Percentiles rank a stretch among this genome's conserved stretches.
These are phyloP conservation scores for Blastobotrys elegans DNA, from an alignment of 1,139 yeast genomes.

Conservation along the genomic window DNA sequence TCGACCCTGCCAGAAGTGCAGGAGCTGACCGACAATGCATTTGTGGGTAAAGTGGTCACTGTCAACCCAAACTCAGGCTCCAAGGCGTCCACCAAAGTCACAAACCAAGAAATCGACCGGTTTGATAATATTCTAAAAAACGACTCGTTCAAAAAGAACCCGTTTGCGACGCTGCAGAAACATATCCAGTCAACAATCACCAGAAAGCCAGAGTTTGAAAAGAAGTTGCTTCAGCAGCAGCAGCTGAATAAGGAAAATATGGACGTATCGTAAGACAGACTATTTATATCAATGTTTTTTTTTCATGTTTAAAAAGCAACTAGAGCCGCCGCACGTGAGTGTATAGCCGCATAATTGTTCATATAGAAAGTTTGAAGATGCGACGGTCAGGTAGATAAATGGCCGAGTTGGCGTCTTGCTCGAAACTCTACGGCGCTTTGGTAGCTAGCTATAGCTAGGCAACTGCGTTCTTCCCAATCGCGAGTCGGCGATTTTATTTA, in stretches of 20 bases:
- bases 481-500: too few species aligned
- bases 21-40: slow-evolving; percentile 8
- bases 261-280: slow-evolving; percentile 3
- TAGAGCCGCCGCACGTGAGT: background rate
- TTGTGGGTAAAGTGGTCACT: background rate
- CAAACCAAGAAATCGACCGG: slow-evolving; percentile 28
- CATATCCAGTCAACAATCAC: slow-evolving; percentile 22
- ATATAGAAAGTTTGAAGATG: too few species aligned
- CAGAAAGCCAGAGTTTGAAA: slow-evolving; percentile 23
- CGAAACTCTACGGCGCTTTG: too few species aligned
- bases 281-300: too few species aligned
- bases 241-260: slow-evolving; percentile 4
- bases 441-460: too few species aligned
- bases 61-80: slow-evolving; percentile 27
- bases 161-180: slow-evolving; percentile 26
- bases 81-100: slow-evolving; percentile 30
- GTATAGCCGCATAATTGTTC: background rate
- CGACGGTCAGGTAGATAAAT: too few species aligned
- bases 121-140: slow-evolving; percentile 26
- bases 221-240: slow-evolving; percentile 13
- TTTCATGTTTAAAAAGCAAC: background rate
- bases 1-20: slow-evolving; percentile 28
- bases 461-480: too few species aligned
- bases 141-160: slow-evolving; percentile 24
- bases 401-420: too few species aligned